phyloP scores from a whole-genome alignment of 202 grass and related monocot species.

The Sporobolus alterniflorus region DNA sequence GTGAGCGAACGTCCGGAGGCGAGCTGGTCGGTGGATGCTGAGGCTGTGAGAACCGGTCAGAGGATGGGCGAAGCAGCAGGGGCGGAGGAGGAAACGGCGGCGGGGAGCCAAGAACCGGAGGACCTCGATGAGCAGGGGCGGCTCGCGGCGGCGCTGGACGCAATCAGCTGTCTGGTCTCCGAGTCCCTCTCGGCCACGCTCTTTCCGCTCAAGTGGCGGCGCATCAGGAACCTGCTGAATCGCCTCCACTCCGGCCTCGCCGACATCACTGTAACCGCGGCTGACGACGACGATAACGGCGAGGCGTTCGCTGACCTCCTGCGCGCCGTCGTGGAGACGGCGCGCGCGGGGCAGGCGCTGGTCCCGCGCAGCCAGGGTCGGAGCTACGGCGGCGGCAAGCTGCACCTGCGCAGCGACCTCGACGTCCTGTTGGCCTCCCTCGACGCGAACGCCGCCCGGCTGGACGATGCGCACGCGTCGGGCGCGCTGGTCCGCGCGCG shows the following conservation, averaged over 20 bases:
- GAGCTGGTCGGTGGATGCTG: not conserved
- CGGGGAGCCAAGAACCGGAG: constrained; percentile 12
- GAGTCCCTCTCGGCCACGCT: constrained; percentile 54
- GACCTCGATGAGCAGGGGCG: constrained; percentile 32
- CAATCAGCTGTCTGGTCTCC: constrained; percentile 41
- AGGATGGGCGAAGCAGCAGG: constrained; percentile 42
- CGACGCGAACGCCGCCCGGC: constrained; percentile 45
- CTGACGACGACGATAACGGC: not conserved
- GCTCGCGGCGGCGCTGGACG: constrained; percentile 32
- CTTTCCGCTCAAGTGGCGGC: constrained; percentile 86
- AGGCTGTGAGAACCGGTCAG: not conserved
- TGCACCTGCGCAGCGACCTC: constrained; percentile 85
- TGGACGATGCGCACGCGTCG: constrained; percentile 61
- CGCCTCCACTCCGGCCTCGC: constrained; percentile 64
- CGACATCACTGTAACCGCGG: constrained; percentile 50
- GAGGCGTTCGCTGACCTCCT: constrained; percentile 43
- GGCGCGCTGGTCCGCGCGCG: constrained; percentile 40
- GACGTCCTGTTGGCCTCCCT: constrained; percentile 58
- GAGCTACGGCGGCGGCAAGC: constrained; percentile 77
- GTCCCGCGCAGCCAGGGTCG: constrained; percentile 62
- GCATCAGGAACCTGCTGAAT: constrained; percentile 62
- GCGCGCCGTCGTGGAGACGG: constrained; percentile 32
- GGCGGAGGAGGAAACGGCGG: not conserved
- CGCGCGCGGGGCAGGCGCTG: constrained; percentile 28
- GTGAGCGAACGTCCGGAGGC: not conserved